Evolutionary conservation across 495 filamentous ascomycete genomes (phyloP).

Genomic region (Penicillium herquei): DNA sequence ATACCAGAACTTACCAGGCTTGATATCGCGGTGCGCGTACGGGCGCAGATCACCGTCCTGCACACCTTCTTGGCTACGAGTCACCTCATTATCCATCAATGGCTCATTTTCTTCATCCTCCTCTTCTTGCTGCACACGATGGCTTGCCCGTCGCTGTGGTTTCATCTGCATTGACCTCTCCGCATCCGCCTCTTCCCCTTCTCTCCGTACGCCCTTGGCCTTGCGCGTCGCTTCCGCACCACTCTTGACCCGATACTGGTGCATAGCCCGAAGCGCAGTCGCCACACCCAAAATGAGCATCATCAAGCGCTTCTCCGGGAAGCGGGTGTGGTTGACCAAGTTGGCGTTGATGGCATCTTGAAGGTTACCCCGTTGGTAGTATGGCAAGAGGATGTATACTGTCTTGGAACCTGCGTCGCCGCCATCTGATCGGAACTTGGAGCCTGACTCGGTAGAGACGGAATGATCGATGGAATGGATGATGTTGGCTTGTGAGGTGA

Average conservation of each 20-base stretch:
- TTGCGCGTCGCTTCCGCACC: constrained; percentile 52
- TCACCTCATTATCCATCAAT: constrained; percentile 82
- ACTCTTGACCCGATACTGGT: constrained; percentile 74
- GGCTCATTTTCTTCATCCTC: constrained; percentile 75
- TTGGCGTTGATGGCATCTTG: constrained; percentile 99
- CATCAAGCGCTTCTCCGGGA: constrained; percentile 89
- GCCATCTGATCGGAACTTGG: constrained; percentile 56
- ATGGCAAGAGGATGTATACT: constrained; percentile 93
- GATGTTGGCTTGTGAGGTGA: constrained; percentile 76
- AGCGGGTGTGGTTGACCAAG: constrained; percentile 90
- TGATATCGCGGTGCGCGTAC: constrained; percentile 96
- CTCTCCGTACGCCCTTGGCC: constrained; percentile 57
- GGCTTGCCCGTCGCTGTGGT: constrained; percentile 46
- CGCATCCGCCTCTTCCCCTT: constrained; percentile 59
- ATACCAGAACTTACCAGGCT: constrained; percentile 66
- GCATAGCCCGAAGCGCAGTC: constrained; percentile 82
- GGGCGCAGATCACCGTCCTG: constrained; percentile 69
- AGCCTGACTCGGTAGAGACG: constrained; percentile 58
- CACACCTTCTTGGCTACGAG: constrained; percentile 66
- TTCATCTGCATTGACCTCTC: constrained; percentile 57
- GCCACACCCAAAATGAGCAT: constrained; percentile 89
- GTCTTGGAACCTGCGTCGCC: constrained; percentile 73
- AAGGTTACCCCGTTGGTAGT: constrained; percentile 90
- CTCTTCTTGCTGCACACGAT: constrained; percentile 42
- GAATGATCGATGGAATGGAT: constrained; percentile 88